A percentile compares a stretch with the other conserved stretches of the same genome.
phyloP scores from a whole-genome alignment of 1,139 yeast species.

The Lodderomyces oxycetoniae region DNA sequence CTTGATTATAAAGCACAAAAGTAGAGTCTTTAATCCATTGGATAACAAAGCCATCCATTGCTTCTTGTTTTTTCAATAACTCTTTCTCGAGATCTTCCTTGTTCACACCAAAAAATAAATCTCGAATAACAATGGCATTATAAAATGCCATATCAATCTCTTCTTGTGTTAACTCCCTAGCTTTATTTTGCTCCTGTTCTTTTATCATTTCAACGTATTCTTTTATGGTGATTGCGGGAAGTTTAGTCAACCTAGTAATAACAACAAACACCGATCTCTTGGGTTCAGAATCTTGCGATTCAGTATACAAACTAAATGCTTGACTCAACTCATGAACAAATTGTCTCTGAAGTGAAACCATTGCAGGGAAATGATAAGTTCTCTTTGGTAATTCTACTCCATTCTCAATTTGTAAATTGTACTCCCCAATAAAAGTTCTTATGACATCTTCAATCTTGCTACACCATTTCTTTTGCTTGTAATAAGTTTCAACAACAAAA shows the following conservation, averaged over 20 bases:
- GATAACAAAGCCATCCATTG: constrained; percentile 17
- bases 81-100: constrained; percentile 30
- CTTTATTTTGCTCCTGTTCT: constrained; percentile 28
- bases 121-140: constrained; percentile 54
- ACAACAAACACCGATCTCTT: constrained; percentile 65
- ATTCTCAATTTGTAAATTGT: constrained; percentile 17
- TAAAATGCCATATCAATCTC: constrained; percentile 23
- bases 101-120: constrained; percentile 51
- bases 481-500: constrained; percentile 37
- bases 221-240: constrained; percentile 28
- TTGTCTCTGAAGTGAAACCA: constrained; percentile 63
- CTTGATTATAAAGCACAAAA: constrained; percentile 39
- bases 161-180: constrained; percentile 19
- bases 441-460: constrained; percentile 52
- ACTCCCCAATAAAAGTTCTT: constrained; percentile 41
- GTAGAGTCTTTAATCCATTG: constrained; percentile 41
- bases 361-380: constrained; percentile 62
- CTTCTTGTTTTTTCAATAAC: constrained; percentile 15
- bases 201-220: constrained; percentile 18
- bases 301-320: constrained; percentile 55
- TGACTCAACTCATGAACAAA: constrained; percentile 68
- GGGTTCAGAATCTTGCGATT: constrained; percentile 81
- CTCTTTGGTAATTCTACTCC: constrained; percentile 12
- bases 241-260: constrained; percentile 30
- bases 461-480: constrained; percentile 62